Percentiles rank a stretch among this genome's conserved stretches.
Evolutionary conservation across 176 grass and related monocot species (phyloP).

Genomic region (Rhynchospora pubera): DNA sequence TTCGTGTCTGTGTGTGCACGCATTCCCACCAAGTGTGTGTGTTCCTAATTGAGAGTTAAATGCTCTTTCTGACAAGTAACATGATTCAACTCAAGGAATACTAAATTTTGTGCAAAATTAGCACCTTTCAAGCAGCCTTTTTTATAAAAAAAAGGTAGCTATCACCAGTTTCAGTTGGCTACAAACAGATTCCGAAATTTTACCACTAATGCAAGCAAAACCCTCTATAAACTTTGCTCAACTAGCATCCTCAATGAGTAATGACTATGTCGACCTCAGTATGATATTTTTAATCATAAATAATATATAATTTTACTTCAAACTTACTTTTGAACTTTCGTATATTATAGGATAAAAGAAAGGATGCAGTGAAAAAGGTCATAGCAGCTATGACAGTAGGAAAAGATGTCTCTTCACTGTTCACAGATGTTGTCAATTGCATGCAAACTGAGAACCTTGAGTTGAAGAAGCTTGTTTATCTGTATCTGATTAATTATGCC

Average conservation of each 20-base stretch:
- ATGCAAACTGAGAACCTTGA: slow-evolving; percentile 99
- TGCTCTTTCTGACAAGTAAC: neutral
- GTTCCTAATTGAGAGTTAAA: neutral
- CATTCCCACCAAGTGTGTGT: neutral
- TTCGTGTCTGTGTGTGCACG: too few species aligned
- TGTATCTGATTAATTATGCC: slow-evolving; percentile 98
- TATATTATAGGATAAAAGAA: slow-evolving; percentile 80
- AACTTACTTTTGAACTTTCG: neutral
- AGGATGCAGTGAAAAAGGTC: slow-evolving; percentile 99
- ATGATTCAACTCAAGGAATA: neutral
- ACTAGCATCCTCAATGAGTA: neutral
- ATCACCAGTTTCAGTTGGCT: neutral
- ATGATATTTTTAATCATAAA: neutral
- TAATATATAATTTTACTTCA: neutral
- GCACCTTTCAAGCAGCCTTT: neutral
- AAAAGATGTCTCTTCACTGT: slow-evolving; percentile 96
- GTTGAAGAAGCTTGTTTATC: slow-evolving; percentile 97
- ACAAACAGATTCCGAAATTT: neutral
- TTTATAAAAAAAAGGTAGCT: neutral
- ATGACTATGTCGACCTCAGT: neutral
- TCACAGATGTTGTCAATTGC: slow-evolving; percentile 96
- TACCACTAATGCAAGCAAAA: neutral
- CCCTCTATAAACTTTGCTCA: neutral
- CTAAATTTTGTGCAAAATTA: neutral
- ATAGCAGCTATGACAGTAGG: slow-evolving; percentile 99